Evolutionary conservation across 345 rosid genomes (phyloP).

Genomic region (Citrus maxima): DNA sequence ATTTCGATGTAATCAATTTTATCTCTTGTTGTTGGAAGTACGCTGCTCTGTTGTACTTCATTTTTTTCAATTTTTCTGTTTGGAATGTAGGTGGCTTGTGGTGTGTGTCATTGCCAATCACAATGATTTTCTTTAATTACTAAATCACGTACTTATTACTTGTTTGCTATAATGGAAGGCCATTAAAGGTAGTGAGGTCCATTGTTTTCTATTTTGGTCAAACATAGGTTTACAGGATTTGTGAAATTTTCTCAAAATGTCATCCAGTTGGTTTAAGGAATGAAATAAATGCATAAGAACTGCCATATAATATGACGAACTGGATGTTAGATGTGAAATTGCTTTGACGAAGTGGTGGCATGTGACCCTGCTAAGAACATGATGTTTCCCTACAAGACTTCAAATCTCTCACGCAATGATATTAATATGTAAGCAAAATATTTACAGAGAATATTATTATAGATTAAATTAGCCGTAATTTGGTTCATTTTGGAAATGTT

Average conservation of each 20-base stretch:
- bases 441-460: not conserved
- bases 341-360: not conserved
- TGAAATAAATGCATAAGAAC: not conserved
- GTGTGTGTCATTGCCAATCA: not conserved
- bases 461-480: not conserved
- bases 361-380: not conserved
- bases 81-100: not conserved
- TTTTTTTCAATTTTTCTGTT: not conserved
- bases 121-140: not conserved
- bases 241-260: not conserved
- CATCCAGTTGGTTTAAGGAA: not conserved
- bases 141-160: not conserved
- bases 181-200: not conserved
- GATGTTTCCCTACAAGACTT: not conserved
- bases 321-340: not conserved
- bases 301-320: not conserved
- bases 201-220: not conserved
- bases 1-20: not conserved
- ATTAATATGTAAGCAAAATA: not conserved
- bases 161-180: not conserved
- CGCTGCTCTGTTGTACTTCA: not conserved
- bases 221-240: not conserved
- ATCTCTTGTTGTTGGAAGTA: not conserved
- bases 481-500: not conserved
- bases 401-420: not conserved